A percentile compares a stretch with the other conserved stretches of the same genome.
Conservation (phyloP, 148 eudicot species). For the Rheum nobile region DNA sequence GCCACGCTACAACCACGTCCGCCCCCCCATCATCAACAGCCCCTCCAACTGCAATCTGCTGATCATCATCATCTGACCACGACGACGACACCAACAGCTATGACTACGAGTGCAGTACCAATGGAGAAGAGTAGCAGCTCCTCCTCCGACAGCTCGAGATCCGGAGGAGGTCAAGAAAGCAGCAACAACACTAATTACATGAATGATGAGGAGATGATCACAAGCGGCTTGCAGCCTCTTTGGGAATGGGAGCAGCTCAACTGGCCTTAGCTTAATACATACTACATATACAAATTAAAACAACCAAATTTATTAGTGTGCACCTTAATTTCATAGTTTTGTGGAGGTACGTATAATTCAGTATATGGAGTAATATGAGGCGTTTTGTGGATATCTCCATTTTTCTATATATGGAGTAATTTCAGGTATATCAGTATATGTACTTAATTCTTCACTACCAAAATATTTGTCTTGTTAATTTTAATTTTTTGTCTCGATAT, state of each 20-base stretch:
- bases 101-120: not conserved
- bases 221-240: not conserved
- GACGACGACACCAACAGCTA: not conserved
- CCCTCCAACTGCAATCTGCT: not conserved
- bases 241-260: slow-evolving; percentile 5
- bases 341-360: too few species aligned
- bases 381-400: too few species aligned
- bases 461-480: too few species aligned
- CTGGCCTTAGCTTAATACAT: not conserved
- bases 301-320: too few species aligned
- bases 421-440: too few species aligned
- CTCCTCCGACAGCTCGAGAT: not conserved
- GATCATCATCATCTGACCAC: not conserved
- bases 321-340: too few species aligned
- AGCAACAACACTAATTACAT: not conserved
- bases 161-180: not conserved
- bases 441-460: too few species aligned
- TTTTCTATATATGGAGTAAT: too few species aligned
- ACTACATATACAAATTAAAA: too few species aligned
- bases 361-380: too few species aligned
- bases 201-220: not conserved
- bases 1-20: not conserved
- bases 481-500: too few species aligned
- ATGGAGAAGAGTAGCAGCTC: not conserved
- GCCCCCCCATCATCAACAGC: not conserved